These are phyloP conservation scores for Colletotrichum caudatum DNA, from an alignment of 2,329 filamentous ascomycete genomes.

Conservation along the genomic window DNA sequence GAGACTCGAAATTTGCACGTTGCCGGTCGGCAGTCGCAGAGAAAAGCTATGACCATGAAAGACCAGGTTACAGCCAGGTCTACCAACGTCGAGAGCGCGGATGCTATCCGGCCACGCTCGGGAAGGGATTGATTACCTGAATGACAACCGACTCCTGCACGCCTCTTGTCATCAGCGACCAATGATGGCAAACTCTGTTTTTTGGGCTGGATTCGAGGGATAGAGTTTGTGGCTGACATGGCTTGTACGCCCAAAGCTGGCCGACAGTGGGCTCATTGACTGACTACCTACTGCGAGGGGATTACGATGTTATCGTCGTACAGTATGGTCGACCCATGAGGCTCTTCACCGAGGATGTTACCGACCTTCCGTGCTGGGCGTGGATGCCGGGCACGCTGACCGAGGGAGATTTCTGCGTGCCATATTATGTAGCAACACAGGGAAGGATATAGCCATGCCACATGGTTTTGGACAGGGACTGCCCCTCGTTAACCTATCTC, in stretches of 20 bases:
- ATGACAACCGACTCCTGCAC: constrained; percentile 1
- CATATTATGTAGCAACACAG: constrained; percentile 13
- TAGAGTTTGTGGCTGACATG: not conserved
- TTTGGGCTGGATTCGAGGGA: not conserved
- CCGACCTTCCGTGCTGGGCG: not conserved
- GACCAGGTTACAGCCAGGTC: constrained; percentile 22
- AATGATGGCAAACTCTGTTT: constrained; percentile 17
- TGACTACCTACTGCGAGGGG: not conserved
- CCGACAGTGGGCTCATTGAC: not conserved
- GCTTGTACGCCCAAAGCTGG: not conserved
- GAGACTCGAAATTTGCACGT: constrained; percentile 29
- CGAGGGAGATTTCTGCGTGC: constrained; percentile 12
- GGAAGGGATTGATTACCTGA: not conserved
- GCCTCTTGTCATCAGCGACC: not conserved
- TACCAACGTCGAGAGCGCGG: constrained; percentile 25
- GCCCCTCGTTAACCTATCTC: constrained; percentile 10
- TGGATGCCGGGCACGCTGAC: constrained; percentile 21
- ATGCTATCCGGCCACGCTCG: constrained; percentile 29
- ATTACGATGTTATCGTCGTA: not conserved
- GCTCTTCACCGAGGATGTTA: constrained; percentile 4
- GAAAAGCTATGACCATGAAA: constrained; percentile 24
- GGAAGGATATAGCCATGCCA: constrained; percentile 36
- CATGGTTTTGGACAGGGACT: constrained; percentile 40
- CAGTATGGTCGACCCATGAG: not conserved
- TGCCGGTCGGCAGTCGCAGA: constrained; percentile 7